A percentile compares a stretch with the other conserved stretches of the same genome.
phyloP scores from a whole-genome alignment of 2,329 filamentous ascomycete genomes.

The Cladosporium sp. region DNA sequence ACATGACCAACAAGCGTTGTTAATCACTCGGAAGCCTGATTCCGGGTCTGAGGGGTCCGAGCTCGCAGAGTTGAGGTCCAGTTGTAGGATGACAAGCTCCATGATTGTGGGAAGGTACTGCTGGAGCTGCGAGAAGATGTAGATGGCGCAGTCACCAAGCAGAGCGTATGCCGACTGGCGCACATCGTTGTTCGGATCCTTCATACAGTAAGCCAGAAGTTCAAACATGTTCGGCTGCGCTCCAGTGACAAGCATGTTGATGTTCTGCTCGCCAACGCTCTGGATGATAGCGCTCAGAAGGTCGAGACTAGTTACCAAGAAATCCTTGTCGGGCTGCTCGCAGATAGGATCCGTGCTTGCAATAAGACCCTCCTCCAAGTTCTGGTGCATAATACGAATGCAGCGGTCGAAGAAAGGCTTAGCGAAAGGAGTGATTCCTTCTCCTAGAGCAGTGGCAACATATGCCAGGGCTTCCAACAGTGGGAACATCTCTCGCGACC shows the following conservation, averaged over 20 bases:
- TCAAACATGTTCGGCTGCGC: constrained; percentile 87
- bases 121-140: constrained; percentile 79
- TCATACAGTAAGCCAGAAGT: constrained; percentile 86
- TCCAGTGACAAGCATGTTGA: constrained; percentile 71
- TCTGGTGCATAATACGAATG: constrained; percentile 86
- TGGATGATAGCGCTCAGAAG: constrained; percentile 92
- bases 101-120: constrained; percentile 72
- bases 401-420: constrained; percentile 84
- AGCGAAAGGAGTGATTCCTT: constrained; percentile 81
- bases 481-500: constrained; percentile 91
- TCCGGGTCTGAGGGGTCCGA: constrained; percentile 74
- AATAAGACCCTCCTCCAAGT: constrained; percentile 76
- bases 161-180: constrained; percentile 94
- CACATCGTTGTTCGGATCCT: constrained; percentile 86
- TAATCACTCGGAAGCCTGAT: constrained; percentile 85
- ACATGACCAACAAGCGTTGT: constrained; percentile 96
- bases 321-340: constrained; percentile 92
- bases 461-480: constrained; percentile 96
- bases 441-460: constrained; percentile 80
- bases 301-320: constrained; percentile 91
- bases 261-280: constrained; percentile 72
- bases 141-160: constrained; percentile 91
- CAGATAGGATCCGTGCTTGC: constrained; percentile 64
- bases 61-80: constrained; percentile 69
- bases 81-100: constrained; percentile 79